Evolutionary conservation across 192 early-diverging fungal genomes (phyloP).

Genomic region (Coemansia sp.): DNA sequence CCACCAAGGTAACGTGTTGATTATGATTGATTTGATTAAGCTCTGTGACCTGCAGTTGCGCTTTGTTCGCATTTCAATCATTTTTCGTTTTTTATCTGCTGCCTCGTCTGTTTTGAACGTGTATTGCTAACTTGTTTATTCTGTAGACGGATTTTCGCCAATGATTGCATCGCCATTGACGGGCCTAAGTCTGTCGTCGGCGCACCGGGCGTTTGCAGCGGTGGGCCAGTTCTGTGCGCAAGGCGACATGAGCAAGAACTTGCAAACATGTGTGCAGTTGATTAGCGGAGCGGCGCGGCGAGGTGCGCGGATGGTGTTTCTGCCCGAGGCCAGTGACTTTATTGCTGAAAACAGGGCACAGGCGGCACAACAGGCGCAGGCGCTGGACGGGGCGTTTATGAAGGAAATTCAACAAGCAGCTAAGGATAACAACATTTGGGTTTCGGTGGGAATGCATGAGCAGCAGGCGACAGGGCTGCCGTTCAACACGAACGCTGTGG

Average conservation of each 20-base stretch:
- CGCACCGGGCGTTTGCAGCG: slow-evolving; percentile 53
- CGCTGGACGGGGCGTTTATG: slow-evolving; percentile 60
- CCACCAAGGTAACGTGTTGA: slow-evolving; percentile 29
- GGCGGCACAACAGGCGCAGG: slow-evolving; percentile 54
- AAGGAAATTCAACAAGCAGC: slow-evolving; percentile 62
- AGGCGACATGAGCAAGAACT: slow-evolving; percentile 58
- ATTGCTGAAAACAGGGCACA: slow-evolving; percentile 61
- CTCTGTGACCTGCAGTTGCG: background rate
- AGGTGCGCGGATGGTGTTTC: slow-evolving; percentile 72
- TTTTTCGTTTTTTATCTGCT: slow-evolving; percentile 3
- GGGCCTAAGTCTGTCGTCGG: slow-evolving; percentile 21
- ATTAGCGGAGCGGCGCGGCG: slow-evolving; percentile 59
- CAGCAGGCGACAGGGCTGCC: slow-evolving; percentile 33
- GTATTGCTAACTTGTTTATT: background rate
- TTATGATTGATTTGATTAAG: background rate
- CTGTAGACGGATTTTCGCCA: slow-evolving; percentile 35
- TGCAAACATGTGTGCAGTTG: slow-evolving; percentile 61
- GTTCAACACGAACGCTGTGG: slow-evolving; percentile 70
- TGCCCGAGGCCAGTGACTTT: slow-evolving; percentile 85
- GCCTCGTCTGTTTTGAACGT: background rate
- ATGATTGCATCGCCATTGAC: slow-evolving; percentile 45
- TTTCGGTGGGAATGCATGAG: slow-evolving; percentile 82
- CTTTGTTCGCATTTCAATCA: too few species aligned
- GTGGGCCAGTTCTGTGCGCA: slow-evolving; percentile 77
- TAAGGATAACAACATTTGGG: slow-evolving; percentile 61